Evolutionary conservation across 2,329 filamentous ascomycete species (phyloP).

Genomic region (Sclerotinia subarctica): DNA sequence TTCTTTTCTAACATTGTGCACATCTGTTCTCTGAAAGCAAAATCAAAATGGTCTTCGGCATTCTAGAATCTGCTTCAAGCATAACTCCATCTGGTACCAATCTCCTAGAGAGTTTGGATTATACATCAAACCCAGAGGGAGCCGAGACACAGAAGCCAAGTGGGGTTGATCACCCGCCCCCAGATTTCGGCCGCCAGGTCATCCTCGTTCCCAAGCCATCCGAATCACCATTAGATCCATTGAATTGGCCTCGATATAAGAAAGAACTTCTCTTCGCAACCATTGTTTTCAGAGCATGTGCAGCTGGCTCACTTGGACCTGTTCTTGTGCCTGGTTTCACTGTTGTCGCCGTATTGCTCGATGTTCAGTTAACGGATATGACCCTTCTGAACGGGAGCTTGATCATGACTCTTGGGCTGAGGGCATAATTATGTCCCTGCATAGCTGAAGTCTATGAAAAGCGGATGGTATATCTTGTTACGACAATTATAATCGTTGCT

Average conservation of each 20-base stretch:
- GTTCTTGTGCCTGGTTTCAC: conserved; percentile 1
- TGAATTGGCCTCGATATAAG: neutral
- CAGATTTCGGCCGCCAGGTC: no score
- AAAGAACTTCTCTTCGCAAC: neutral
- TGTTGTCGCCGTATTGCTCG: neutral
- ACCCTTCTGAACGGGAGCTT: neutral
- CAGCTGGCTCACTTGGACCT: neutral
- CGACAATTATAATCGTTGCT: neutral
- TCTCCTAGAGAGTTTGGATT: neutral
- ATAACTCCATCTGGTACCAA: neutral
- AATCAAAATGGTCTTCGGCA: neutral
- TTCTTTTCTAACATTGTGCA: neutral
- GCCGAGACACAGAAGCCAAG: neutral
- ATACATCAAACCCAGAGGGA: neutral
- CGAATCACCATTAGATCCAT: neutral
- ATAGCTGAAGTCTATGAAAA: neutral
- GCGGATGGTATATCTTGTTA: neutral
- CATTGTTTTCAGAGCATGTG: neutral
- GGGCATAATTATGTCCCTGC: neutral
- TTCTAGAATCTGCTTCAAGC: neutral
- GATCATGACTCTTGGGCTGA: neutral
- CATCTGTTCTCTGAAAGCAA: neutral
- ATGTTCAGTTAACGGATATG: neutral
- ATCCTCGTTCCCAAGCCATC: neutral
- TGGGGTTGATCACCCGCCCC: no score